A percentile compares a stretch with the other conserved stretches of the same genome.
Evolutionary conservation across 352 stramenopile genomes (phyloP).

Genomic region (Pythium chondricola): DNA sequence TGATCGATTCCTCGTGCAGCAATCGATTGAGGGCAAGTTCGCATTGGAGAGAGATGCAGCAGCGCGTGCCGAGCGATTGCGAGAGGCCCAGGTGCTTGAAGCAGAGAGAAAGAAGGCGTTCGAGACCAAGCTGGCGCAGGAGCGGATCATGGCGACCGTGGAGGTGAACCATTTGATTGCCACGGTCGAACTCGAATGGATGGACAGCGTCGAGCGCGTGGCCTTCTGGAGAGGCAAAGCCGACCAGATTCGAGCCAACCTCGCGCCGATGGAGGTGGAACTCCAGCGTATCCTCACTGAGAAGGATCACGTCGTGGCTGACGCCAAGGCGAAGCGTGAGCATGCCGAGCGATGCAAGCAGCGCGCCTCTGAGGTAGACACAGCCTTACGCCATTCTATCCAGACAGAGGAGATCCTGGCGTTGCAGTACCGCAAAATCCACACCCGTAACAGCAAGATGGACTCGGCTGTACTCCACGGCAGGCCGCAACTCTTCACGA

Average conservation of each 20-base stretch:
- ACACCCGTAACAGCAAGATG: constrained; percentile 50
- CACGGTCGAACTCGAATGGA: constrained; percentile 35
- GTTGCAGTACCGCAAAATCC: constrained; percentile 33
- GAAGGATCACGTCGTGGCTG: constrained; percentile 43
- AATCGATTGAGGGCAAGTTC: constrained; percentile 42
- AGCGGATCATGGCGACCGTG: constrained; percentile 59
- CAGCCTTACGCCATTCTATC: constrained; percentile 24
- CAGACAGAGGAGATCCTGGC: constrained; percentile 30
- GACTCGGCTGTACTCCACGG: constrained; percentile 66
- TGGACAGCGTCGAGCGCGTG: constrained; percentile 35
- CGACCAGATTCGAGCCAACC: constrained; percentile 20
- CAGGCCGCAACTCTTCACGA: constrained; percentile 57
- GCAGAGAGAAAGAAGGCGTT: constrained; percentile 37
- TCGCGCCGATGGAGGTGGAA: constrained; percentile 33
- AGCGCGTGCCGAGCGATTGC: constrained; percentile 32
- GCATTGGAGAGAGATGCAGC: constrained; percentile 40
- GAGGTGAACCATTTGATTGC: constrained; percentile 38
- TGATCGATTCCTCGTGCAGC: constrained; percentile 55
- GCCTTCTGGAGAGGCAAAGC: constrained; percentile 30
- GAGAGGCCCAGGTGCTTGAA: constrained; percentile 40
- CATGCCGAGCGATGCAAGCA: constrained; percentile 38
- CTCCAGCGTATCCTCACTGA: constrained; percentile 39
- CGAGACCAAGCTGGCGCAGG: constrained; percentile 48
- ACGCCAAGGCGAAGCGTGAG: constrained; percentile 40
- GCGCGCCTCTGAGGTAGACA: constrained; percentile 27